Evolutionary conservation across 1,284 basidiomycete species (phyloP), one percentile per base, ranked within the genome.

Genomic region (Athelia sp.): DNA sequence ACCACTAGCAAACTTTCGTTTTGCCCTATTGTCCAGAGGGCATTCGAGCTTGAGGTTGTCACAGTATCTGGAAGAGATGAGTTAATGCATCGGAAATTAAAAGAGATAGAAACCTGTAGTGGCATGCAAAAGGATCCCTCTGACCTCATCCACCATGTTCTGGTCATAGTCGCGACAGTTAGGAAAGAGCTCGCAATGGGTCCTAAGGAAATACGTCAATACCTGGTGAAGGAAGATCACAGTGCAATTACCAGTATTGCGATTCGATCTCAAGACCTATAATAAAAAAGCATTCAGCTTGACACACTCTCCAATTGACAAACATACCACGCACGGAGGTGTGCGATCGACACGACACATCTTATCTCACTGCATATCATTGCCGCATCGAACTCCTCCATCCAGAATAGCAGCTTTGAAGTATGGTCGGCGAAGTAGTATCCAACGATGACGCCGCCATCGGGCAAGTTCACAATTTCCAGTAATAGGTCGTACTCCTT

Each of bases 401-500:
- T n/a, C 43, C 43, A 44, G 43, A 44, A 44, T 21, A 44, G 22
- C 14, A n/a, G 22, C 17, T n/a, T n/a, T 15, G 21, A 23, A 6
- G n/a, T 23, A 26, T 44, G 43, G 9, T 44, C 43, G 24, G 22
- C 43, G 17, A 44, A 44, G 24, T 44, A 44, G 22, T 44, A 44
- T n/a, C 43, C 43, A 23, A n/a, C 18, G 10, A 44, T n/a, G 8
- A 9, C 17, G 6, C 17, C 43, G 17, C 14, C 23, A 23, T 22
- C 24, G 8, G n/a, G n/a, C n/a, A 4, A n/a, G 6, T n/a, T 23
- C 14, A 22, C 14, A 22, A 44, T 22, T 22, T 44, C 43, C 10
- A 44, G 6, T 4, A 44, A 9, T 9, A 44, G 19, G 9, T 44
- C 21, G 17, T 15, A n/a, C 4, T 22, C 24, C 8, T 22, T 26